Percentiles rank a stretch among this genome's conserved stretches.
Conservation (phyloP, 257 asterid genomes). For the Haberlea rhodopensis region DNA sequence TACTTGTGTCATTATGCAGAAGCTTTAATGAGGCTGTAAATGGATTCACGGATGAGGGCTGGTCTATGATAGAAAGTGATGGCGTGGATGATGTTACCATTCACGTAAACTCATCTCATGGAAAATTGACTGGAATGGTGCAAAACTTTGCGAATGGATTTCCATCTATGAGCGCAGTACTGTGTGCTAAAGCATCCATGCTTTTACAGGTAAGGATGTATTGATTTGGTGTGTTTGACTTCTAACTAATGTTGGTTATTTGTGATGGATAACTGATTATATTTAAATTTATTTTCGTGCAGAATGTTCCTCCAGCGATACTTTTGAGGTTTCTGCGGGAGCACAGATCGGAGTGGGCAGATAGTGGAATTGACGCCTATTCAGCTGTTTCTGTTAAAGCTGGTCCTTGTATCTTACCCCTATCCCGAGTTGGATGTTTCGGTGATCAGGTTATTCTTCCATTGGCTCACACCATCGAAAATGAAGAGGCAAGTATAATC, state of each 20-base stretch:
- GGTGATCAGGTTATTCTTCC: conserved; percentile 97
- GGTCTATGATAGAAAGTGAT: conserved; percentile 84
- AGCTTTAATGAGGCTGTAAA: conserved; percentile 98
- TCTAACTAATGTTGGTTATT: not conserved
- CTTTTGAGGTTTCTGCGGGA: conserved; percentile 84
- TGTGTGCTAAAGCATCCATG: conserved; percentile 97
- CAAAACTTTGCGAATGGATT: conserved; percentile 67
- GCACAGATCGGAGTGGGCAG: conserved; percentile 99
- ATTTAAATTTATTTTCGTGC: not conserved
- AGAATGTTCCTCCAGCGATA: conserved; percentile 93
- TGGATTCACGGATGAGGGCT: conserved; percentile 89
- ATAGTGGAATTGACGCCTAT: conserved; percentile 84
- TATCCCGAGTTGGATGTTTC: conserved; percentile 69
- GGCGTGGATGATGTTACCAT: conserved; percentile 92
- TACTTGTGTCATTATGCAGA: conserved; percentile 38
- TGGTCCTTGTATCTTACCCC: conserved; percentile 70
- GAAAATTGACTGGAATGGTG: conserved; percentile 68
- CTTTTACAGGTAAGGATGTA: conserved; percentile 63
- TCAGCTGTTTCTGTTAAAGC: conserved; percentile 87
- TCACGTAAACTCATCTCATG: conserved; percentile 81
- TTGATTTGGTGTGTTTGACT: not conserved
- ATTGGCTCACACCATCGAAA: conserved; percentile 89
- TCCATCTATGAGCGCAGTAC: conserved; percentile 70
- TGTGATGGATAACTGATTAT: not conserved
- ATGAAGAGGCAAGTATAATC: conserved; percentile 72